Conservation (phyloP, 495 filamentous ascomycete species). For the Bombardia bombarda region DNA sequence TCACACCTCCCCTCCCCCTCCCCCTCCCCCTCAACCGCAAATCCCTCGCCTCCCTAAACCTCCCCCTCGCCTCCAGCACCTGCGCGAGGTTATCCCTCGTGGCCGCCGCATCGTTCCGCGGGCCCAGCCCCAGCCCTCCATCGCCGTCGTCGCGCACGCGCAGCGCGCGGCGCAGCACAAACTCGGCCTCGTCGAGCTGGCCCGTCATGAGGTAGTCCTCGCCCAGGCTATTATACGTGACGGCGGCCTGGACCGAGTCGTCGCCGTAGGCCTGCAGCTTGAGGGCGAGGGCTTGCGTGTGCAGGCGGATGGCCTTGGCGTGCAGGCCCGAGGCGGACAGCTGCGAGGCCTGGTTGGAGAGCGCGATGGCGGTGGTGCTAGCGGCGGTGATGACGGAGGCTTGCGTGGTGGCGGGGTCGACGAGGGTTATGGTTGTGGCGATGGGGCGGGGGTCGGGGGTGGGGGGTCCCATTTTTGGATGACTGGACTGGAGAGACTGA, state of each 20-base stretch:
- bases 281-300: neutral
- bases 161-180: neutral
- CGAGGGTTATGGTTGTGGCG: no score
- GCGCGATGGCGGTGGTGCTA: neutral
- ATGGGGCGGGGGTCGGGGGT: no score
- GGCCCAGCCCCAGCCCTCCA: neutral
- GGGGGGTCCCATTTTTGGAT: no score
- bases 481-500: no score
- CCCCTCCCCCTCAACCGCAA: neutral
- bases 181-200: neutral
- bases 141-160: neutral
- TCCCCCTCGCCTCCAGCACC: neutral
- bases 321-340: neutral
- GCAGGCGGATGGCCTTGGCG: neutral
- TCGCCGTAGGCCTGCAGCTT: neutral
- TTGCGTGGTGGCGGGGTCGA: no score
- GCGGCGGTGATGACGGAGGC: no score
- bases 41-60: neutral
- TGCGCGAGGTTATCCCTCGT: neutral
- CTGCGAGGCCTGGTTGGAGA: neutral
- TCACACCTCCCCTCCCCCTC: neutral
- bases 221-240: neutral
- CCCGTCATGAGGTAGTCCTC: neutral
- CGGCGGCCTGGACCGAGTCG: neutral
- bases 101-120: neutral